These are phyloP conservation scores for Pseudoscleropodium purum DNA, from an alignment of 225 moss, liverwort and hornwort species.

Conservation along the genomic window DNA sequence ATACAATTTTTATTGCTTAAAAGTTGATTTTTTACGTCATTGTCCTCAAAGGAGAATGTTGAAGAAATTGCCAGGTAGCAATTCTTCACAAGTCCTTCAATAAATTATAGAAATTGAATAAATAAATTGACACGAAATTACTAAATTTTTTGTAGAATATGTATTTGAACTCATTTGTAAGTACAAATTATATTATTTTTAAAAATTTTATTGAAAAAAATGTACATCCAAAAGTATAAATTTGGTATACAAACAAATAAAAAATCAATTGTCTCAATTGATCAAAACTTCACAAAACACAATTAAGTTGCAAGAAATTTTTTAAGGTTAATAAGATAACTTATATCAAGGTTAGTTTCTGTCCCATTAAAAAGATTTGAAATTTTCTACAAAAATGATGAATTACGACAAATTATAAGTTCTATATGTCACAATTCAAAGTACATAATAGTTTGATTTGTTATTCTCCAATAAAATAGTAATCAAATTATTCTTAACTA, in stretches of 20 bases:
- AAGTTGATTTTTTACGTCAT: not conserved
- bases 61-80: not conserved
- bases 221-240: not conserved
- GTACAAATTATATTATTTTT: not conserved
- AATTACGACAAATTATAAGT: not conserved
- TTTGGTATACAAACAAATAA: not conserved
- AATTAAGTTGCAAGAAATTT: not conserved
- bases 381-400: not conserved
- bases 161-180: rapidly evolving
- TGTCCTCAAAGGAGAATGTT: not conserved
- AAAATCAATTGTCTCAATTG: not conserved
- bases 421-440: not conserved
- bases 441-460: not conserved
- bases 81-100: not conserved
- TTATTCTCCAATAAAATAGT: not conserved
- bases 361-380: too few relatives aligned
- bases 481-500: not conserved
- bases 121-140: not conserved
- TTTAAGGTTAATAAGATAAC: not conserved
- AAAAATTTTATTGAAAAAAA: not conserved
- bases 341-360: not conserved
- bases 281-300: rapidly evolving
- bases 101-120: not conserved
- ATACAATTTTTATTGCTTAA: not conserved
- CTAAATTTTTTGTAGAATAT: not conserved